Base-by-base conservation (phyloP, 306 rosid genomes). In the Corylus avellana region DNA sequence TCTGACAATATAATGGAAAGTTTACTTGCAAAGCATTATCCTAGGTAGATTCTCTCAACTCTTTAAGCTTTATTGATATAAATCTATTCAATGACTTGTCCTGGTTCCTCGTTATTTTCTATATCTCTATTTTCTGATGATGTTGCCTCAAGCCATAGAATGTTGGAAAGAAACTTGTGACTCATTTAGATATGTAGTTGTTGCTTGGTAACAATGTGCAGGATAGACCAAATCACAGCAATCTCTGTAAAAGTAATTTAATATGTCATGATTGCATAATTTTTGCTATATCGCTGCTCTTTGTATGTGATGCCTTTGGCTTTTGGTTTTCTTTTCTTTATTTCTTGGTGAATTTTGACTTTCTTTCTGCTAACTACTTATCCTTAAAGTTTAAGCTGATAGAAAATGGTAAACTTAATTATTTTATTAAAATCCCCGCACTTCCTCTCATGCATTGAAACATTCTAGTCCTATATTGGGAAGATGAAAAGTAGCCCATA, bases 1-100 rank as follows among this genome's bases (percentile, higher is more conserved):
- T 94, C 97, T 74, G 98, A 95, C 83, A 92, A 91, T 87, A 70
- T 95, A 20, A 95, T 95, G 98, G 98, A 92, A 85, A 89, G 86
- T 77, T 88, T 95, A 77, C 89, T 92, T 44, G 77, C 89, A 81
- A 90, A 95, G 84, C 97, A 92, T 84, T 82, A 73, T 81, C 98
- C 98, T 18, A 81, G 92, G 98, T 91, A 84, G 69, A 62, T 77
- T 86, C 72, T 79, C 79, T 69, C 47, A 12, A 76, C 78, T 75
- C 72, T 6, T 25, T 39, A 44, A 44, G 75, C 32, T 44, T 54
- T 77, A 9, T 22, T 44, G 72, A 74, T 46, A 37, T 64, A 63
- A 9, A 53, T 71, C 59, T 55, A 25, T 13, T 51, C 47, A 61
- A 54, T 79, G 51, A 22, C 53, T 78, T 74, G n/a, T 55, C 68